Conservation (phyloP, 352 stramenopile species). For the Phytophthora colocasiae region DNA sequence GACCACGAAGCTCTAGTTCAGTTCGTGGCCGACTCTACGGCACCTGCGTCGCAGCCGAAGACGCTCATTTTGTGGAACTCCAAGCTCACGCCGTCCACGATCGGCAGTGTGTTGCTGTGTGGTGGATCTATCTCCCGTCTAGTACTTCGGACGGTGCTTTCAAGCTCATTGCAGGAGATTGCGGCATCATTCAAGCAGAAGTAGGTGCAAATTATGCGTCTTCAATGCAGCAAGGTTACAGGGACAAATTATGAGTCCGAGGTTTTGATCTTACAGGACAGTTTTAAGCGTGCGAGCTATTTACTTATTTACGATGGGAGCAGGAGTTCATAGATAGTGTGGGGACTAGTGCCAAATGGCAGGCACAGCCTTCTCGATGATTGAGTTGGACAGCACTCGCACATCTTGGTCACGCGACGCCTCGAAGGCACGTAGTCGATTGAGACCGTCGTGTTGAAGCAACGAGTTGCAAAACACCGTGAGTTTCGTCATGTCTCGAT, state of each 20-base stretch:
- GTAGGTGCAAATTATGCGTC: constrained; percentile 2
- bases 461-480: constrained; percentile 87
- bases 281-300: constrained; percentile 9
- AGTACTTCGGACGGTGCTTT: constrained; percentile 39
- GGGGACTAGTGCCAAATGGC: constrained; percentile 74
- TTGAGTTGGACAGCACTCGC: constrained; percentile 64
- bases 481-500: constrained; percentile 83
- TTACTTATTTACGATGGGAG: constrained; percentile 27
- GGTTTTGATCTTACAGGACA: neutral
- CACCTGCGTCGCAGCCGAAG: constrained; percentile 31
- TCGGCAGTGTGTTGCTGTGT: constrained; percentile 60
- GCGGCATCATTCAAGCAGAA: constrained; percentile 35
- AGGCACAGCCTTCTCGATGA: constrained; percentile 86
- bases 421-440: constrained; percentile 69
- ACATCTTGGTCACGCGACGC: constrained; percentile 58
- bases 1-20: constrained; percentile 67
- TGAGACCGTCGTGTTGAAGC: constrained; percentile 75
- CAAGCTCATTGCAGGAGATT: constrained; percentile 34
- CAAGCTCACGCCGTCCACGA: constrained; percentile 61
- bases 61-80: constrained; percentile 70
- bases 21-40: constrained; percentile 53
- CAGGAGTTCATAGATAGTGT: constrained; percentile 24
- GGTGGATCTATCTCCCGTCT: constrained; percentile 58
- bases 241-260: neutral
- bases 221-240: neutral